Evolutionary conservation across 768 basidiomycete genomes (phyloP), one percentile per base, ranked within the genome.

Genomic region (Termitomyces sp.): DNA sequence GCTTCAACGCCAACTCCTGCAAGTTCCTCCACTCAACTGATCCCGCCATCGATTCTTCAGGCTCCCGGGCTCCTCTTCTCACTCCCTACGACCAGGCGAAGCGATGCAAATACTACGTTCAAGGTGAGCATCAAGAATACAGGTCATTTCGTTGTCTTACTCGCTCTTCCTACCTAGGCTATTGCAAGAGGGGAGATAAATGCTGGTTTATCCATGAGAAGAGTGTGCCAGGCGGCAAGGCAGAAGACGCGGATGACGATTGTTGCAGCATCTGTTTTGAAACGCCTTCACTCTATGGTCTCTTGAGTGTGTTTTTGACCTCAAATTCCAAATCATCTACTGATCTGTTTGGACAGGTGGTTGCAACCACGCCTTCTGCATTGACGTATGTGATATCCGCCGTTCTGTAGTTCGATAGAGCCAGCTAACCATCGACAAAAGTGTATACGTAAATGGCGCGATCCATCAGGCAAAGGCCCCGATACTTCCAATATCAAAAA

Each of bases 401-500:
- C 31, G 23, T 43, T 25, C 29, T 42, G 10, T 21, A 25, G 10
- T 42, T n/a, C 17, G 5, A 17, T 37, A 19, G 19, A 32, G 12
- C 32, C 29, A 42, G 34, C 63, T 47, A 44, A 43, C 48, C 14
- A 32, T 34, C 51, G 4, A 29, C 27, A 62, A n/a, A n/a, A 91
- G 87, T 93, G 91, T 66, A 89, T 93, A 58, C 84, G 83, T 43
- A 81, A 82, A 63, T 93, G 91, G 91, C 83, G 91, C 27, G 82
- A 82, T 60, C 79, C 79, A n/a, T 65, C 69, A 9, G 79, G 75
- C 19, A 86, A 84, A 66, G 72, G 75, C 2, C 66, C 68, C 0
- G 86, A 84, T 54, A 68, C 82, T 6, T 67, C 82, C 23, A 83
- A 80, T 52, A 85, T 80, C 60, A 92, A 92, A 75, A 84, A 80